A percentile compares a stretch with the other conserved stretches of the same genome.
Conservation (phyloP, 176 grass and related monocot species). For the Olyra latifolia region DNA sequence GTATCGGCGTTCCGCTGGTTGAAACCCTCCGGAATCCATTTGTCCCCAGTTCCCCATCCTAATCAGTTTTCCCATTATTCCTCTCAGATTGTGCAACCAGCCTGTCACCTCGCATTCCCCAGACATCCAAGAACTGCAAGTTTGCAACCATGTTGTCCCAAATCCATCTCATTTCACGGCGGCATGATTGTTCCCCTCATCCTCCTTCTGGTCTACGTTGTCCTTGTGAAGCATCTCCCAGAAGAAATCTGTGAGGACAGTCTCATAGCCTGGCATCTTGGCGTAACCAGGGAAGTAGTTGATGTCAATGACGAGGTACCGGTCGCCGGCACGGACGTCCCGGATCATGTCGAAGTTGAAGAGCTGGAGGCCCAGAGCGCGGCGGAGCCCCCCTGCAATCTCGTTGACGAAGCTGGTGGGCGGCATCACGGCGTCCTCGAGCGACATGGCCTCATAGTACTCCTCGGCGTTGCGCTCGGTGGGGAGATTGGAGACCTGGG, state of each 20-base stretch:
- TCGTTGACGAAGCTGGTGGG: constrained; percentile 58
- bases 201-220: constrained; percentile 22
- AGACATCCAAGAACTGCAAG: constrained; percentile 33
- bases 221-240: constrained; percentile 61
- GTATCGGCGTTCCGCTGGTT: constrained; percentile 2
- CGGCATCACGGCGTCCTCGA: constrained; percentile 69
- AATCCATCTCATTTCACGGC: constrained; percentile 38
- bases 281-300: constrained; percentile 93
- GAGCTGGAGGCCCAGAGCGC: constrained; percentile 67
- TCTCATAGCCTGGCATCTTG: constrained; percentile 88
- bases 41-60: constrained; percentile 20
- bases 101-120: constrained; percentile 22
- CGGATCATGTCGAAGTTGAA: constrained; percentile 97
- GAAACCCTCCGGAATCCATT: constrained; percentile 26
- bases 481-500: constrained; percentile 83
- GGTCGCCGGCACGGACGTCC: constrained; percentile 62
- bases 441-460: constrained; percentile 52
- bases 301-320: constrained; percentile 92
- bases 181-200: constrained; percentile 2
- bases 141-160: neutral
- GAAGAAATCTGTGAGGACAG: constrained; percentile 76
- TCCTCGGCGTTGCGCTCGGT: constrained; percentile 36
- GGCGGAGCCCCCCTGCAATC: constrained; percentile 66
- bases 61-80: constrained; percentile 30
- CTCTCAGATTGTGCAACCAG: constrained; percentile 22